phyloP scores from a whole-genome alignment of 2,329 filamentous ascomycete genomes.

The Aspergillus tamarii region DNA sequence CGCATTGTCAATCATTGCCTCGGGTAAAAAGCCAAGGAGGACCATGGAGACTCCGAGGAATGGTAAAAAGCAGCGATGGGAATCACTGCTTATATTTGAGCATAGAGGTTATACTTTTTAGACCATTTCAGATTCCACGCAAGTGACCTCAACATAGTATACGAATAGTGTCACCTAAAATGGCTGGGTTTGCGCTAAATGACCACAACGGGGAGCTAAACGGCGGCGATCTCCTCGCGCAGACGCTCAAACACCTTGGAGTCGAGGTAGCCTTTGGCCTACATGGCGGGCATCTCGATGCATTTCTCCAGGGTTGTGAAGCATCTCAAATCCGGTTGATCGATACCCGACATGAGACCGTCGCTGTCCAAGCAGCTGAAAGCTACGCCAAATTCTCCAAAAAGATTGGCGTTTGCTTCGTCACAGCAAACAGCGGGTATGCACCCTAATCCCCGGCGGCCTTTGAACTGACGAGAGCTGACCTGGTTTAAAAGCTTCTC shows the following conservation, averaged over 20 bases:
- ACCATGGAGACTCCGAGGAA: background rate
- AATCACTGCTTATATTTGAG: background rate
- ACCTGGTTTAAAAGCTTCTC: conserved; percentile 39
- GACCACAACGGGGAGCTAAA: conserved; percentile 35
- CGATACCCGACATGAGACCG: conserved; percentile 53
- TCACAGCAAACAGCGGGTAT: conserved; percentile 54
- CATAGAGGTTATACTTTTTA: background rate
- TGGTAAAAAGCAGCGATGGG: background rate
- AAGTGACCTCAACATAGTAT: background rate
- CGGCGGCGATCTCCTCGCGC: conserved; percentile 51
- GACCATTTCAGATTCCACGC: background rate
- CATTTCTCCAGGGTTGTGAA: conserved; percentile 51
- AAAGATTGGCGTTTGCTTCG: conserved; percentile 51
- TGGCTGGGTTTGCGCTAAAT: background rate
- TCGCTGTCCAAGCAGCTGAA: conserved; percentile 53
- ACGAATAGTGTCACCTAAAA: background rate
- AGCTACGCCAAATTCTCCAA: conserved; percentile 50
- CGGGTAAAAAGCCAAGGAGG: background rate
- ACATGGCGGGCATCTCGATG: conserved; percentile 54
- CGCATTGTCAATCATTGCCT: background rate
- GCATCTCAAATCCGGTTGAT: conserved; percentile 46
- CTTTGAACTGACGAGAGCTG: background rate
- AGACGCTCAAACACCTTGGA: conserved; percentile 47
- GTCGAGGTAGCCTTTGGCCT: conserved; percentile 51
- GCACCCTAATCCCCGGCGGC: conserved; percentile 10